Evolutionary conservation across 225 moss, liverwort and hornwort genomes (phyloP), one percentile per base, ranked within the genome.

Genomic region (Rhytidiadelphus loreus): DNA sequence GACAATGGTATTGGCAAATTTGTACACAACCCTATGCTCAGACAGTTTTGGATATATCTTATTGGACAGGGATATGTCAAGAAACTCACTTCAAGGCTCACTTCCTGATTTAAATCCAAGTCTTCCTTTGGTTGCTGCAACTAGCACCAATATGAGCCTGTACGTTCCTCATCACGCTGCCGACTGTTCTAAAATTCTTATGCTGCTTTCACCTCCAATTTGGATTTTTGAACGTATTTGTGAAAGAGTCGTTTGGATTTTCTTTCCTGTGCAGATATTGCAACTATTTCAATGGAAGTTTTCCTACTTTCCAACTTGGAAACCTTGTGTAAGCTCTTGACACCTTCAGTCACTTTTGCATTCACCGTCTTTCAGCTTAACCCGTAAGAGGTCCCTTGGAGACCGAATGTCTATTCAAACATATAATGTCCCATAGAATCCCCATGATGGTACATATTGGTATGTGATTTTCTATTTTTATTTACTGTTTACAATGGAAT

Each of bases 231-330:
- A 39, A 58, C 28, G 39, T 0, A 39, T 28, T 57, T 57, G 11
- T 26, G 39, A 77, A 55, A 37, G 20, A n/a, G 21, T 19, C 3
- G 21, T n/a, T 71, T 89, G 63, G n/a, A 33, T 58, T 74, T 60
- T 77, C 23, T 60, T 57, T 86, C 52, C 59, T 85, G 81, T 89
- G 78, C 94, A 94, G 94, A 57, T 91, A 90, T 60, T 94, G 94
- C 89, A 94, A 94, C 75, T 94, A 88, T 83, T 94, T 94, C 83
- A 91, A 94, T 86, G 94, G 94, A 72, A 94, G 92, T 80, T 94
- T 66, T 56, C 94, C 94, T 77, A 65, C 75, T 37, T 91, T 88
- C 26, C 75, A 88, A 56, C 89, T 92, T 35, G 91, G 88, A 77
- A 87, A 78, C 66, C 81, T 90, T 66, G 90, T 94, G 94, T 94